Evolutionary conservation across 2,329 filamentous ascomycete genomes (phyloP).

Genomic region (Fusarium luffae): DNA sequence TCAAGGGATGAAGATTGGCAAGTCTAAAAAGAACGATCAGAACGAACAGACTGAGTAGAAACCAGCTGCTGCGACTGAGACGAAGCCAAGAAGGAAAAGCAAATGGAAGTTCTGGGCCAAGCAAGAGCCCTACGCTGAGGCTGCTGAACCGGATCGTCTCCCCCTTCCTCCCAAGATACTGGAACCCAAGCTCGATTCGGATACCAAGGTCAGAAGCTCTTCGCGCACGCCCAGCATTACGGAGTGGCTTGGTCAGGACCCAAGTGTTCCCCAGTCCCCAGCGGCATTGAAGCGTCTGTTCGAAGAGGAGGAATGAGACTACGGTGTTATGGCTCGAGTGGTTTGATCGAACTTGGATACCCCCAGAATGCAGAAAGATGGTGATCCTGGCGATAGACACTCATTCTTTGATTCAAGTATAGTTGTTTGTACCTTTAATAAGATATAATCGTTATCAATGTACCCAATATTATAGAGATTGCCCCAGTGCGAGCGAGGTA

Average conservation of each 20-base stretch:
- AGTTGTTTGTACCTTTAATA: not conserved
- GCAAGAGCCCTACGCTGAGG: not conserved
- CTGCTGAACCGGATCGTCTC: not conserved
- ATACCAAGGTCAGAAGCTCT: not conserved
- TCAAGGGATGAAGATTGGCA: conserved; percentile 12
- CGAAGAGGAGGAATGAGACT: not conserved
- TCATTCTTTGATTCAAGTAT: not conserved
- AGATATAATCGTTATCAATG: not conserved
- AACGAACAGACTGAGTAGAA: not conserved
- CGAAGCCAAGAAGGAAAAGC: conserved; percentile 7
- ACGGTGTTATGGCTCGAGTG: not conserved
- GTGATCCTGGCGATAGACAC: not conserved
- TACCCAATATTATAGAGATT: not conserved
- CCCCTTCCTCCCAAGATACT: not conserved
- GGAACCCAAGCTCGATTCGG: not conserved
- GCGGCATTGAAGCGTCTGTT: conserved; percentile 12
- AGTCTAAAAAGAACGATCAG: conserved; percentile 5
- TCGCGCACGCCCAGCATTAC: not conserved
- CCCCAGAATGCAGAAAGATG: not conserved
- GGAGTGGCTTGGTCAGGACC: conserved; percentile 2
- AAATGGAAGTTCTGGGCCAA: conserved; percentile 32
- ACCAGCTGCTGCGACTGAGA: not conserved
- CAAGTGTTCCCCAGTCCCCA: not conserved
- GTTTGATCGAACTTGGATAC: not conserved
- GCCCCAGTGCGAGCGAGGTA: too few relatives aligned